Evolutionary conservation across 78 protist genomes (phyloP).

Genomic region (Andalucia godoyi): DNA sequence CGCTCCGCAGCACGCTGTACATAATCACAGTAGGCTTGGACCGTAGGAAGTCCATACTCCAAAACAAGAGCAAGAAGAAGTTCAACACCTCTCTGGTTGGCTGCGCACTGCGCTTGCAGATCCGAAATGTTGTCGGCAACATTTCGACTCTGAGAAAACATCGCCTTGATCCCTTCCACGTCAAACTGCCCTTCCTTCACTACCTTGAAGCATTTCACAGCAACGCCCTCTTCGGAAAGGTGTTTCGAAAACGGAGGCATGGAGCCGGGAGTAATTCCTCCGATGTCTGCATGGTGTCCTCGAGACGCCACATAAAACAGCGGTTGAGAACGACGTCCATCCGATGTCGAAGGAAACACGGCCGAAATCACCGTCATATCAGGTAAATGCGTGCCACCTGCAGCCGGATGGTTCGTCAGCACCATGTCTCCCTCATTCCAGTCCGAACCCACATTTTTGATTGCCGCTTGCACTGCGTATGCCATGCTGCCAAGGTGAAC

Average conservation of each 20-base stretch:
- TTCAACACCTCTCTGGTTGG: constrained; percentile 65
- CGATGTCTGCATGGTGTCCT: constrained; percentile 96
- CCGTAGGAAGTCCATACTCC: constrained; percentile 47
- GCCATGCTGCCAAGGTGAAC: constrained; percentile 89
- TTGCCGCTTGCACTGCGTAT: constrained; percentile 69
- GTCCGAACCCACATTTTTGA: not conserved
- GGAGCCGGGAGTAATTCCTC: constrained; percentile 90
- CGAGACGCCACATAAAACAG: constrained; percentile 85
- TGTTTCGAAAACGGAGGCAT: constrained; percentile 80
- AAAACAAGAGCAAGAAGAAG: constrained; percentile 48
- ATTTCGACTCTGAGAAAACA: constrained; percentile 33
- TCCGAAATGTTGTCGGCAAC: constrained; percentile 66
- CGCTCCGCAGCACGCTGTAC: constrained; percentile 73
- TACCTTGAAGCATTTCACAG: constrained; percentile 51
- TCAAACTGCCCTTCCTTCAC: constrained; percentile 39
- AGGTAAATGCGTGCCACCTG: constrained; percentile 91
- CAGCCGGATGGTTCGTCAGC: constrained; percentile 77
- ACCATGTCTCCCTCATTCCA: constrained; percentile 78
- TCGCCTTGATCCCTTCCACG: constrained; percentile 14
- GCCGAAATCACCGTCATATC: constrained; percentile 93
- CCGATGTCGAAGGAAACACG: constrained; percentile 10
- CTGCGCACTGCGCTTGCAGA: constrained; percentile 80
- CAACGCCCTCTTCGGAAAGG: constrained; percentile 78
- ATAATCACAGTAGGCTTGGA: constrained; percentile 81
- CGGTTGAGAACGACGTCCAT: constrained; percentile 11